Base-by-base conservation (phyloP, 2,329 filamentous ascomycete species). In the Ophiocordyceps camponoti-floridani region DNA sequence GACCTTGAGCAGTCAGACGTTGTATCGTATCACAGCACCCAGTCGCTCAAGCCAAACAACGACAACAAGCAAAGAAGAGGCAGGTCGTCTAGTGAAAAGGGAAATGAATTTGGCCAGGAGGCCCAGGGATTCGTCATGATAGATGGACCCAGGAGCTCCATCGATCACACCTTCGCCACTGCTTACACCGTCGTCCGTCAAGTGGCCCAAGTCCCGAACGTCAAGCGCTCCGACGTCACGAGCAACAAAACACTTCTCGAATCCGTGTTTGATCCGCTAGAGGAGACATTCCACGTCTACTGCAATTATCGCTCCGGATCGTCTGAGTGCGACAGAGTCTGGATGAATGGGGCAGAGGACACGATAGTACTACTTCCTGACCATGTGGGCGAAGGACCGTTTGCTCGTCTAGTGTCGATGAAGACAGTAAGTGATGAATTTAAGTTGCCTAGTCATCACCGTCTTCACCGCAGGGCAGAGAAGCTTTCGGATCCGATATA, bases 231-330 rank as follows among this genome's bases (percentile, higher is more conserved):
- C n/a, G 35, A 16, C 3, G 13, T 44, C 7, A 44, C 43, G 2
- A 40, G 10, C 35, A 44, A 44, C 26, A 27, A 10, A 2, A 40
- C 43, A 3, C 4, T 31, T 10, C 23, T 44, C 4, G 23, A 30
- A 6, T 40, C 43, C 2, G 43, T 44, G 4, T 44, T 44, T 30
- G 43, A 44, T 8, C 35, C 28, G 12, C 13, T 31, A 13, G 35
- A 44, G 27, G 35, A 44, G 37, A 44, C 35, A 10, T 16, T 44
- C n/a, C 16, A 44, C 27, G 27, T 44, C n/a, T 44, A 44, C 35
- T 44, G 43, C 37, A 44, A 44, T 27, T 31, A 30, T 16, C 23
- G n/a, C 5, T 4, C 43, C 12, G 35, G 28, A 12, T 40, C 43
- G 4, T n/a, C 28, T 3, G 35, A 44, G 43, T 44, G 43, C 43